Base-by-base conservation (phyloP, 352 stramenopile species). In the Thraustochytrium striatum region DNA sequence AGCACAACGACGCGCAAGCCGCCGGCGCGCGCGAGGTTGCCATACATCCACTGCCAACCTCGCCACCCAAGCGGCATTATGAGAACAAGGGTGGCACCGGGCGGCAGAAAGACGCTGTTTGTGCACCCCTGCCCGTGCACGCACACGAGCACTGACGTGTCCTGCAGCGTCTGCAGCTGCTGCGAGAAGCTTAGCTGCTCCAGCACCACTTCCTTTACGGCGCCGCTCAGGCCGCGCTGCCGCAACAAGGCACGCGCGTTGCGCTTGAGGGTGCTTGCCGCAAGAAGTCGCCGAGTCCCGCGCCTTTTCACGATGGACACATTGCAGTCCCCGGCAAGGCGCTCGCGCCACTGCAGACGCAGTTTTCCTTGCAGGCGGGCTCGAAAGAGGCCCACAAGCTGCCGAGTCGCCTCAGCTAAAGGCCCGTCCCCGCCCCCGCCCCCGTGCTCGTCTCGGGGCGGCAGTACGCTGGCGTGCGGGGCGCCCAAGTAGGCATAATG, bases 91-190 rank as follows among this genome's bases (percentile, higher is more conserved):
- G 61, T 43, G 7, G 65, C 39, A 8, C 52, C 41, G 28, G 25
- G 19, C 21, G 65, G 65, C 32, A 75, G 47, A 61, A 75, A 75
- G 28, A 25, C 52, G 13, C 65, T 39, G 39, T 68, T 75, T 16
- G 65, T 25, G 30, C 65, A 75, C 5, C 65, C 65, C 25, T 75
- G 65, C 3, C 65, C 65, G 25, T 75, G 65, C 25, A 75, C 65
- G 36, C 65, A 75, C 9, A 30, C 43, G 9, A 75, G 32, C 13
- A 75, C 50, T 3, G 33, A 30, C 28, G 65, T 75, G 16, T 25
- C 41, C 25, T 58, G 52, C 13, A 75, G 52, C 8, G 21, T 9
- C 39, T 30, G 7, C 44, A 30, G 52, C 50, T 70, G 65, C 30
- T 41, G 32, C 9, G 9, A 9, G 28, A 75, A 38, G 25, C 19